These are phyloP conservation scores for Sporothrix pseudoabietina DNA, from an alignment of 2,329 filamentous ascomycete species.

Conservation along the genomic window DNA sequence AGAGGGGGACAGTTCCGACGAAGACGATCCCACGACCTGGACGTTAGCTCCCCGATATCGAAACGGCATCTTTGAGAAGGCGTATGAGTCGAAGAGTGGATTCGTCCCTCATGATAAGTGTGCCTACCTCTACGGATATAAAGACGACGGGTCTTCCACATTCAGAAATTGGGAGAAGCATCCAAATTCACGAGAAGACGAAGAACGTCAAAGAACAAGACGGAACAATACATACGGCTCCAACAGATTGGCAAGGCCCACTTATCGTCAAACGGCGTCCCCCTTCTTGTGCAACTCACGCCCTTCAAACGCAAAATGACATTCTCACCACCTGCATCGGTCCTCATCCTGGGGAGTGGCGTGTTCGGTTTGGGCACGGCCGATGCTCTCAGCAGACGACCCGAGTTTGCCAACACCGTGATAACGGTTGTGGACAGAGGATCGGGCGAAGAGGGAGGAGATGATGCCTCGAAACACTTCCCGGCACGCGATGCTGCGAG, in stretches of 20 bases:
- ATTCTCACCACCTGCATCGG: slow-evolving; percentile 48
- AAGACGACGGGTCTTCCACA: neutral
- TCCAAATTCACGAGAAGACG: neutral
- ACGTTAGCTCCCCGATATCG: slow-evolving; percentile 3
- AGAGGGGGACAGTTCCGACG: neutral
- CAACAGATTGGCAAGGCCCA: neutral
- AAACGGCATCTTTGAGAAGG: neutral
- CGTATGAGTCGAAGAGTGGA: neutral
- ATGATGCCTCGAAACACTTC: slow-evolving; percentile 49
- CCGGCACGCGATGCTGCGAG: slow-evolving; percentile 62
- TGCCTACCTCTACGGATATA: neutral
- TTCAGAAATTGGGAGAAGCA: neutral
- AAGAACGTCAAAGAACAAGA: neutral
- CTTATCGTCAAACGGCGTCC: slow-evolving; percentile 8
- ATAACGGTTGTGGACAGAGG: slow-evolving; percentile 65
- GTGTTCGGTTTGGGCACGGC: slow-evolving; percentile 66
- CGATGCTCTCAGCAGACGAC: slow-evolving; percentile 66
- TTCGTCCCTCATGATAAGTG: neutral
- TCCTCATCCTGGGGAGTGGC: slow-evolving; percentile 71
- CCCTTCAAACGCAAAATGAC: slow-evolving; percentile 28
- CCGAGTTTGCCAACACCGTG: slow-evolving; percentile 53
- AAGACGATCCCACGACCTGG: neutral
- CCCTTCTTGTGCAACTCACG: neutral
- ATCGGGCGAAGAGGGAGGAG: slow-evolving; percentile 34
- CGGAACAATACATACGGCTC: neutral